Base-by-base conservation (phyloP, 2,329 filamentous ascomycete genomes). In the Aspergillus alliaceus region DNA sequence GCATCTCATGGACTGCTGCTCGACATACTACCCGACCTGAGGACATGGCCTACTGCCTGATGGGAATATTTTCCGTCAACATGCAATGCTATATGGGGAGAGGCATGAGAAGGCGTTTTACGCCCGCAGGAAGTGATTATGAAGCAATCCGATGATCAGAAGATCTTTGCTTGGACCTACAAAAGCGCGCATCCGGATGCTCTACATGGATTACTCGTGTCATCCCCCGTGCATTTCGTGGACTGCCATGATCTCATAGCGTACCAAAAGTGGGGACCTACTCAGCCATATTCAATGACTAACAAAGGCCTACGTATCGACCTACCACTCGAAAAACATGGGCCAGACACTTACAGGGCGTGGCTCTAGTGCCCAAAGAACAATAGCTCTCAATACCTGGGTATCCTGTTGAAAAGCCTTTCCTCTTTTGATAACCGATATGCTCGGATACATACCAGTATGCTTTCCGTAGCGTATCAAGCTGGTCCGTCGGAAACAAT, bases 111-210 rank as follows among this genome's bases (percentile, higher is more conserved):
- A 4, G 18, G 34, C 34, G n/a, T 37, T 37, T 18, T 37, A n/a
- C 34, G 34, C n/a, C 34, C 18, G 0, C 34, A 37, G 34, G 34
- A 37, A 20, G 35, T 9, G 35, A 37, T 37, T 18, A 37, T 37
- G n/a, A 37, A 37, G 3, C 8, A 37, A 9, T 37, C 35, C 0
- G 35, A 37, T 2, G 35, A 20, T 37, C 35, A 20, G 8, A 37
- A 15, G 0, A 37, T 37, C n/a, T 37, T 37, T 37, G 34, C 34
- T 37, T 37, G 34, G 34, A 37, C 34, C 7, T 0, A 37, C 34
- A 18, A 37, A 11, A 37, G 15, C 1, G 34, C 34, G 2, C 6
- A 3, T 18, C 0, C 4, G 1, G 5, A n/a, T n/a, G 0, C 0
- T n/a, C 34, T n/a, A 8, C 2, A 18, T 18, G 34, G 34, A 8